Base-by-base conservation (phyloP, 495 filamentous ascomycete species). In the Hypoxylon fuscum region DNA sequence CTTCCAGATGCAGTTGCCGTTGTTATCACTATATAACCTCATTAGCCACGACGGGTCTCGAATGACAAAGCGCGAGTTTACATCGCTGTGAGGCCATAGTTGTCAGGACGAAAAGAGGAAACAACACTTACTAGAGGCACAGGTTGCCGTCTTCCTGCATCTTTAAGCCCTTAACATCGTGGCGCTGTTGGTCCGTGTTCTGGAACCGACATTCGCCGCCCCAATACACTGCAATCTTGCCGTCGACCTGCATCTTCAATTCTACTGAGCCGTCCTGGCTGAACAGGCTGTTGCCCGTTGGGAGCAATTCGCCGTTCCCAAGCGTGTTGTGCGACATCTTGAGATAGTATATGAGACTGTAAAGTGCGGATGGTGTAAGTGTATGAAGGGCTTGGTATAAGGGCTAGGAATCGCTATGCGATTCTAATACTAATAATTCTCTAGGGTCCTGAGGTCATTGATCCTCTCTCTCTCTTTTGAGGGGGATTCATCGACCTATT, bases 91-190 rank as follows among this genome's bases (percentile, higher is more conserved):
- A 14, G 2, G 32, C 9, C 12, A 11, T 35, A 10, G 32, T 14
- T 10, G 32, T 17, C 15, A 35, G 15, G 25, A 20, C 22, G 12
- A 45, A 34, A 7, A 40, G 37, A 15, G 20, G 15, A 35, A 10
- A 15, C 8, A 17, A 20, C 31, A 67, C 69, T 23, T 67, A 71
- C 66, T 71, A 69, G n/a, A 71, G 46, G 58, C 56, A 59, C 17
- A 71, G 40, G 43, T 71, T 71, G 52, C 69, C 62, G 42, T 71
- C 66, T 2, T 23, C 46, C 53, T 71, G 66, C 66, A 71, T 71
- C 22, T 21, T 22, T 29, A 71, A 31, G 46, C 69, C 62, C 48
- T 69, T 69, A 10, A 61, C 21, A 43, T 72, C 53, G 35, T 45
- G 7, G 15, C 35, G 18, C 66, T 72, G 66, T 17, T 67, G 47